A percentile compares a stretch with the other conserved stretches of the same genome.
Evolutionary conservation across 306 rosid genomes (phyloP).

Genomic region (Cucumis melo): DNA sequence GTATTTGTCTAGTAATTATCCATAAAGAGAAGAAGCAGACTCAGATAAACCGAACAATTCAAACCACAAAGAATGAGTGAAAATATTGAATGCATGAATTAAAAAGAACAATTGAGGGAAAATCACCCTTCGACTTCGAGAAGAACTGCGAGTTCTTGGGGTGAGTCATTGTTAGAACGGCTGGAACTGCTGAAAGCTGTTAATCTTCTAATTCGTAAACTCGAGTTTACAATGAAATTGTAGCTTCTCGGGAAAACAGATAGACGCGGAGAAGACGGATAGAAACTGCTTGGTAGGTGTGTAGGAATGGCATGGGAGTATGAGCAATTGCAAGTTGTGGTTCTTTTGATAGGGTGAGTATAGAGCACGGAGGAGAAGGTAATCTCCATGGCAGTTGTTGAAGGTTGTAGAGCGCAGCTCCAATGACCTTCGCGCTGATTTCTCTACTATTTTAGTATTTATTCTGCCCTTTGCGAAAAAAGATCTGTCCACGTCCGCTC

Average conservation of each 20-base stretch:
- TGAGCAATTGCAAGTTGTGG: not conserved
- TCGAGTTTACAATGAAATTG: slow-evolving; percentile 19
- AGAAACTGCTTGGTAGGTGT: slow-evolving; percentile 1
- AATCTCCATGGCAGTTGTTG: slow-evolving; percentile 23
- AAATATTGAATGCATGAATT: not conserved
- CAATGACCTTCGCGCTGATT: not conserved
- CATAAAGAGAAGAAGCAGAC: not conserved
- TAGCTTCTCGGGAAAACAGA: slow-evolving; percentile 11
- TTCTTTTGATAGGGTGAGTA: slow-evolving; percentile 11
- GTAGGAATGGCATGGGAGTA: not conserved
- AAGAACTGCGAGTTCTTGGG: slow-evolving; percentile 59
- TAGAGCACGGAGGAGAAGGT: slow-evolving; percentile 17
- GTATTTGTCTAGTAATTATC: not conserved
- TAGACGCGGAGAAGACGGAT: slow-evolving; percentile 14
- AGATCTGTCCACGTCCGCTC: not conserved
- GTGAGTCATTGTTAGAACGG: slow-evolving; percentile 10
- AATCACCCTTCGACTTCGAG: slow-evolving; percentile 84
- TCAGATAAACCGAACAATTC: not conserved
- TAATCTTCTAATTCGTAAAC: slow-evolving; percentile 19
- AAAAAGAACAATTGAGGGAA: not conserved
- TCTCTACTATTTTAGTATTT: not conserved
- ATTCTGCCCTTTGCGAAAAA: not conserved
- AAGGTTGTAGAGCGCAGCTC: not conserved
- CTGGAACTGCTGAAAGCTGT: slow-evolving; percentile 24
- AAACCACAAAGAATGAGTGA: not conserved